phyloP scores from a whole-genome alignment of 2,329 filamentous ascomycete genomes.

The Botrytis squamosa region DNA sequence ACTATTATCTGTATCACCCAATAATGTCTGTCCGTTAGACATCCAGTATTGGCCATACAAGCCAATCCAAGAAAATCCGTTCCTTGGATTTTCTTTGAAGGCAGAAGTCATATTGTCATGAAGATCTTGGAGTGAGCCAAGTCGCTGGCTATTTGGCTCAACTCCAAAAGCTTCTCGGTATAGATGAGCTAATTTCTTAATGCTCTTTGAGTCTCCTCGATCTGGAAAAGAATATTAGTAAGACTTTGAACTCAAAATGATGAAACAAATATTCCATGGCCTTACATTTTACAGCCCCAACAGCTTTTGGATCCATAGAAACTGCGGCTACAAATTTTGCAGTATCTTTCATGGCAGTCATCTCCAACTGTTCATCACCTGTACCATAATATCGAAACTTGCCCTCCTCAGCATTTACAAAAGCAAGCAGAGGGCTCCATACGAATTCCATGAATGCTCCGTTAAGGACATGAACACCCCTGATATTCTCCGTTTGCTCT shows the following conservation, averaged over 20 bases:
- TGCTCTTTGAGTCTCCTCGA: not conserved
- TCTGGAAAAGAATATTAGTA: not conserved
- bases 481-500: not conserved
- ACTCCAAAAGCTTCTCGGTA: not conserved
- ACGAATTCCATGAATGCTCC: not conserved
- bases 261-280: not conserved
- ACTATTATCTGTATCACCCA: not conserved
- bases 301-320: not conserved
- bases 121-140: not conserved
- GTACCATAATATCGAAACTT: not conserved
- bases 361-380: not conserved
- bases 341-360: not conserved
- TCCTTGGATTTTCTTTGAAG: not conserved
- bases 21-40: not conserved
- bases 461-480: not conserved
- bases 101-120: not conserved
- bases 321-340: not conserved
- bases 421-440: not conserved
- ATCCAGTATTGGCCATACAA: not conserved
- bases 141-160: not conserved
- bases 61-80: not conserved
- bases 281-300: not conserved
- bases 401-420: not conserved
- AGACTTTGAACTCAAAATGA: not conserved
- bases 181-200: not conserved